A percentile compares a stretch with the other conserved stretches of the same genome.
These are phyloP conservation scores for Luzula sylvatica DNA, from an alignment of 176 grass and related monocot species.

Conservation along the genomic window DNA sequence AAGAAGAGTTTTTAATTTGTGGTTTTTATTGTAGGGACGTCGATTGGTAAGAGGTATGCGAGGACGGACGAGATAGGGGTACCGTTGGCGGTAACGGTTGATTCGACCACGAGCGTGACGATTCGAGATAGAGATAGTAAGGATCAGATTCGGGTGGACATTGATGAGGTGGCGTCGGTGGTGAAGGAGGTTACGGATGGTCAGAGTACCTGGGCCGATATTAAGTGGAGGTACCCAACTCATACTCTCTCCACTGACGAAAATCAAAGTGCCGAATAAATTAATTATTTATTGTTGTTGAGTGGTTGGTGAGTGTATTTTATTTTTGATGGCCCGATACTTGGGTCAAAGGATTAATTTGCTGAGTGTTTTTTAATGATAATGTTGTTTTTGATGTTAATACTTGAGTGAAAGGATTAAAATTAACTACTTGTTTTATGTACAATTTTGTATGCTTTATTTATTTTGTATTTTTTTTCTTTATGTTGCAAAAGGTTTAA, in stretches of 20 bases:
- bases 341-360: too few relatives aligned
- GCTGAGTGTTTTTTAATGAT: too few relatives aligned
- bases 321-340: too few relatives aligned
- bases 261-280: constrained; percentile 30
- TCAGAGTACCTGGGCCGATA: constrained; percentile 75
- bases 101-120: constrained; percentile 45
- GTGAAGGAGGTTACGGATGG: constrained; percentile 65
- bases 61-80: constrained; percentile 74
- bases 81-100: constrained; percentile 60
- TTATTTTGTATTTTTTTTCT: too few relatives aligned
- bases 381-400: too few relatives aligned
- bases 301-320: too few relatives aligned
- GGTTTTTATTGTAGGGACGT: constrained; percentile 40
- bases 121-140: constrained; percentile 78
- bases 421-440: too few relatives aligned
- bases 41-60: constrained; percentile 70
- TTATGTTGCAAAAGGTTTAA: too few relatives aligned
- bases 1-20: not conserved
- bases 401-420: too few relatives aligned
- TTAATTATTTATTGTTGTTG: not conserved
- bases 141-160: constrained; percentile 61
- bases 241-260: constrained; percentile 23
- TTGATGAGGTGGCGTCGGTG: constrained; percentile 56
- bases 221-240: constrained; percentile 76
- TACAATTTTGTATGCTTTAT: too few relatives aligned